Evolutionary conservation across 345 rosid genomes (phyloP), one percentile per base, ranked within the genome.

Genomic region (Turritis glabra): DNA sequence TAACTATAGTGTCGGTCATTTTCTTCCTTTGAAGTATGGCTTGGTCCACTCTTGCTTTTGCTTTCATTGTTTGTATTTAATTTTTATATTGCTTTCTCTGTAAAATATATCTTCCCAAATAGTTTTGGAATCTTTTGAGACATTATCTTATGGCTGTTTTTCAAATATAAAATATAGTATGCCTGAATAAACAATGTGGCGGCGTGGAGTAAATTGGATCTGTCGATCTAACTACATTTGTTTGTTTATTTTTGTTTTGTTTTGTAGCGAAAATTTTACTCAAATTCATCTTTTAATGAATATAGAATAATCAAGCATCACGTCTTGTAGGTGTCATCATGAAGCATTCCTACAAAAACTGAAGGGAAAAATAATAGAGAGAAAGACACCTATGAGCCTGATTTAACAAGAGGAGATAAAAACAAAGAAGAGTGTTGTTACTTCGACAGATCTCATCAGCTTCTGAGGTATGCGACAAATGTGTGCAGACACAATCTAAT

Each of bases 171-270:
- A 48, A 75, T 50, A 40, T 54, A 19, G 10, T 21, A 21, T 29
- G 52, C 37, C 40, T 68, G 69, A 76, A 52, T 61, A 61, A 68
- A 68, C 69, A 69, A 76, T 76, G 17, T 32, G 79, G 69, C 74
- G 74, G 74, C 79, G 70, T 76, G 79, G 74, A 41, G 64, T 44
- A 69, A 69, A 21, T 60, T 75, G 19, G 74, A 68, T 75, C 69
- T 68, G 48, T 76, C 57, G 74, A 76, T 76, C 75, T 32, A 76
- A 61, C 70, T 17, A 61, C 70, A 69, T 76, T 73, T 72, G 29
- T 50, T 33, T 48, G 19, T 50, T 44, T 43, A 12, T n/a, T 43
- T n/a, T 73, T 65, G 13, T 48, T 22, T 60, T 75, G 68, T 58
- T 48, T 51, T 12, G 8, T 58, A 47, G 47, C 15, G 47, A 33